These are phyloP conservation scores for Mucor velutinosus DNA, from an alignment of 371 early-diverging fungal species.

Conservation along the genomic window DNA sequence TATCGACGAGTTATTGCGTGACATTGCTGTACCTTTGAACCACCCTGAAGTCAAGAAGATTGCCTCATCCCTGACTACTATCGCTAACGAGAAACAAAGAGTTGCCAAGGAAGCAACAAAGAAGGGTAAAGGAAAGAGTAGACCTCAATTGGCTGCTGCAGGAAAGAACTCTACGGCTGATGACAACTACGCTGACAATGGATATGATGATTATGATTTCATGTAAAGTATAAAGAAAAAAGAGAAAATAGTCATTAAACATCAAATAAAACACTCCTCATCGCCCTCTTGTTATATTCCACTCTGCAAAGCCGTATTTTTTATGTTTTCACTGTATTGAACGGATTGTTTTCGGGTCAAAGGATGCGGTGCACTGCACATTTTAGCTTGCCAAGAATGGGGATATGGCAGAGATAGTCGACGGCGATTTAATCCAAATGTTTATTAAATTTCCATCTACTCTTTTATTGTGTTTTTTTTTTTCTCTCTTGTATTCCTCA, in stretches of 20 bases:
- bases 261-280: background rate
- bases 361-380: background rate
- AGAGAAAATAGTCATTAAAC: background rate
- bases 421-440: background rate
- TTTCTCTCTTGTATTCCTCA: background rate
- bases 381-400: constrained; percentile 1
- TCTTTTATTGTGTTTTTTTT: constrained; percentile 9
- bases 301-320: background rate
- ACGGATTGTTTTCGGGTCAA: background rate
- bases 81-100: constrained; percentile 92
- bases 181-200: constrained; percentile 41
- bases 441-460: background rate
- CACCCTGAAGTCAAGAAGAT: constrained; percentile 84
- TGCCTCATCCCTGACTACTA: constrained; percentile 72
- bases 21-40: constrained; percentile 75
- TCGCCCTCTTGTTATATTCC: background rate
- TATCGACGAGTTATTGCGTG: constrained; percentile 79
- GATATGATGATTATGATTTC: constrained; percentile 78
- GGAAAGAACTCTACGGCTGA: constrained; percentile 51
- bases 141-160: constrained; percentile 58
- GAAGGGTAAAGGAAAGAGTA: constrained; percentile 67
- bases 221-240: constrained; percentile 59
- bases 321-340: background rate
- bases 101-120: constrained; percentile 72
- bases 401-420: background rate